Percentiles rank a stretch among this genome's conserved stretches.
These are phyloP conservation scores for Cytospora piceae DNA, from an alignment of 2,329 filamentous ascomycete genomes.

Conservation along the genomic window DNA sequence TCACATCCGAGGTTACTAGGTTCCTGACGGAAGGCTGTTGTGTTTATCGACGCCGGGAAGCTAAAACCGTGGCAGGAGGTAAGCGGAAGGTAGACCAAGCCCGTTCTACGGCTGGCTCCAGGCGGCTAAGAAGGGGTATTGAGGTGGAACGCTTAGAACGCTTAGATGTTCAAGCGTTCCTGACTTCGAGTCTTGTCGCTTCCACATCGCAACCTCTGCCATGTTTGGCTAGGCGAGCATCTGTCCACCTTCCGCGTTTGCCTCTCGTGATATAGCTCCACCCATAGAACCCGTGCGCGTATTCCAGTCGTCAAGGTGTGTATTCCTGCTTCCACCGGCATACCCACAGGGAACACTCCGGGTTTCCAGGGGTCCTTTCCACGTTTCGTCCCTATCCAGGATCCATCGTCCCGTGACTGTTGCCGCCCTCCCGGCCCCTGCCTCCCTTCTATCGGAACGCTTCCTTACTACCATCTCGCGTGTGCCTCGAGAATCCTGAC, in stretches of 20 bases:
- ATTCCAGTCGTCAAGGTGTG: not conserved
- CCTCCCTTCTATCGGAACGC: constrained; percentile 17
- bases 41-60: not conserved
- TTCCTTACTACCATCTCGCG: constrained; percentile 5
- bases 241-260: not conserved
- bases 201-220: not conserved
- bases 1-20: constrained; percentile 5
- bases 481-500: constrained; percentile 11
- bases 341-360: constrained; percentile 3
- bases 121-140: constrained; percentile 10
- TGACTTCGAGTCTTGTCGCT: not conserved
- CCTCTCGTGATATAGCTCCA: not conserved
- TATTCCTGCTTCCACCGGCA: not conserved
- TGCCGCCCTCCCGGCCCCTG: constrained; percentile 8
- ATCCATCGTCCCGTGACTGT: constrained; percentile 11
- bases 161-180: not conserved
- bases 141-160: not conserved
- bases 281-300: not conserved
- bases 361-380: constrained; percentile 14
- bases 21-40: constrained; percentile 7
- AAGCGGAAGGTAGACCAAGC: constrained; percentile 7
- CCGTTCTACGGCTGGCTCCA: not conserved
- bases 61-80: constrained; percentile 13
- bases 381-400: constrained; percentile 14
- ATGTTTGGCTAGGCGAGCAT: not conserved